Base-by-base conservation (phyloP, 495 filamentous ascomycete genomes). In the Trichoderma erinaceum region DNA sequence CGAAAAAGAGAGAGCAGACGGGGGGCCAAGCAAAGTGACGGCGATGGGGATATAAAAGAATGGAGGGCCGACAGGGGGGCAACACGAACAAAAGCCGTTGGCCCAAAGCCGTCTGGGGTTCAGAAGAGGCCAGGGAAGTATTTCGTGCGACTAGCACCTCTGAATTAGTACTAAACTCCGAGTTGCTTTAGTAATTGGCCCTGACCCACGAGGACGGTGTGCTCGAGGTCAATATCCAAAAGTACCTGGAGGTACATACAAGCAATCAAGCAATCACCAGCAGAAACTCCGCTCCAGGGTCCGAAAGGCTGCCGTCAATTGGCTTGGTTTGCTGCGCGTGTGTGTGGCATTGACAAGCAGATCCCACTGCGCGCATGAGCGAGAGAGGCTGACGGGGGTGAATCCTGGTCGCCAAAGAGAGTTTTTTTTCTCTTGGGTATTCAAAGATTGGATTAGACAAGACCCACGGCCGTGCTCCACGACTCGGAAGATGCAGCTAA, bases 11-110 rank as follows among this genome's bases (percentile, higher is more conserved):
- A 32, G 27, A 61, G 27, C 25, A 11, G 56, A 61, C 56, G 56
- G 56, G 56, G 56, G 56, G n/a, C n/a, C 56, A 61, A 61, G 56
- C 56, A 25, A 52, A 61, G 56, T 61, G 56, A 61, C 56, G 56
- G 56, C 56, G 27, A 61, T 61, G 23, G 56, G 56, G 56, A 61
- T 61, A 61, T 61, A 61, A 61, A 61, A 32, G 56, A 61, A 61
- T 32, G 2, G 21, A 61, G 27, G 56, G 27, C 21, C 56, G 56
- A 61, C 56, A 61, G 56, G 56, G 56, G 56, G 27, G 11, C n/a
- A n/a, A n/a, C n/a, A n/a, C n/a, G 29, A 35, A 35, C 10, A 61
- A 35, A 35, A 61, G 56, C 5, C 56, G 56, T 25, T 21, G 56
- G 56, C 3, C 12, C 56, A 61, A 18, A 25, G 23, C 27, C 56